A percentile compares a stretch with the other conserved stretches of the same genome.
Evolutionary conservation across 345 rosid species (phyloP).

Genomic region (Limnanthes douglasii): DNA sequence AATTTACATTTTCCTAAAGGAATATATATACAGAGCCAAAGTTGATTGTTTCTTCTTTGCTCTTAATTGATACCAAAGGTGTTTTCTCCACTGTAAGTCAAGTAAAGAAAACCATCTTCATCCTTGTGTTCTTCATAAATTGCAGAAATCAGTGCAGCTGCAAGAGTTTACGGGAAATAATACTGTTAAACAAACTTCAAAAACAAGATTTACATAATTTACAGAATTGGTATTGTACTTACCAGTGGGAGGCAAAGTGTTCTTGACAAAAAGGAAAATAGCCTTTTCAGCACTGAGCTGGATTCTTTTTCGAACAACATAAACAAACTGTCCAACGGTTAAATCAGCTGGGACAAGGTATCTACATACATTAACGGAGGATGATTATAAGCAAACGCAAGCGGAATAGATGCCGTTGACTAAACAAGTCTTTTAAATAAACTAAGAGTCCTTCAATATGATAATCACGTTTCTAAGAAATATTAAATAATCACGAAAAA

Average conservation of each 20-base stretch:
- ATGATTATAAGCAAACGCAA: background rate
- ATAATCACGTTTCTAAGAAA: no score
- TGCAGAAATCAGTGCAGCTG: slow-evolving; percentile 58
- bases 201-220: no score
- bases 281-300: slow-evolving; percentile 66
- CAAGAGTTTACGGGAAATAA: no score
- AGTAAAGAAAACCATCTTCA: slow-evolving; percentile 66
- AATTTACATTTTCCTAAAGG: slow-evolving; percentile 20
- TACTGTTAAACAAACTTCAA: no score
- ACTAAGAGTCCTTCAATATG: no score
- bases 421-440: no score
- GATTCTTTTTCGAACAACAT: slow-evolving; percentile 69
- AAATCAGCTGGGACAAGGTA: slow-evolving; percentile 72
- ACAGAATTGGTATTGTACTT: no score
- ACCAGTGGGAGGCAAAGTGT: slow-evolving; percentile 59
- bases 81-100: slow-evolving; percentile 72
- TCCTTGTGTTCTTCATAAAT: slow-evolving; percentile 50
- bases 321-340: slow-evolving; percentile 63
- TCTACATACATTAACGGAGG: slow-evolving; percentile 15
- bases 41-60: slow-evolving; percentile 2
- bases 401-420: no score
- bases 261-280: slow-evolving; percentile 43
- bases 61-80: slow-evolving; percentile 29
- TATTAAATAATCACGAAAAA: no score
- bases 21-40: slow-evolving; percentile 13